A percentile compares a stretch with the other conserved stretches of the same genome.
Evolutionary conservation across 2,329 filamentous ascomycete genomes (phyloP).

Genomic region (Calonectria ilicicola): DNA sequence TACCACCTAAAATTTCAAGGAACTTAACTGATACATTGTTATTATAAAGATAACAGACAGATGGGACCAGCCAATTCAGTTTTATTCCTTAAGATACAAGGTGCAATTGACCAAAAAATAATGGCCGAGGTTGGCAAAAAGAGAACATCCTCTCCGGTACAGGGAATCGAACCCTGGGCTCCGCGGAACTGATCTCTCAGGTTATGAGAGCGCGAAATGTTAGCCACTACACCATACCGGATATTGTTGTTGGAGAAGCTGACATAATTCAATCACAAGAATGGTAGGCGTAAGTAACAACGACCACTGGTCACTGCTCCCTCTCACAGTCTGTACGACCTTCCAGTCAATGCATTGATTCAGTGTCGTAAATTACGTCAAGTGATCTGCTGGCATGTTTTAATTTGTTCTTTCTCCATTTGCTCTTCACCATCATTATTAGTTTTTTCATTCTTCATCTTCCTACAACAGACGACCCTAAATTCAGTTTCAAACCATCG

Average conservation of each 20-base stretch:
- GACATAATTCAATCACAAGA: not conserved
- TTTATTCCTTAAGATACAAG: too few relatives aligned
- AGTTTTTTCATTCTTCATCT: not conserved
- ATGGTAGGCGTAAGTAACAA: too few relatives aligned
- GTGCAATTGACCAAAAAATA: too few relatives aligned
- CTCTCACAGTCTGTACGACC: not conserved
- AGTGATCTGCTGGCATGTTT: not conserved
- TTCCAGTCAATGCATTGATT: not conserved
- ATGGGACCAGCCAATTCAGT: too few relatives aligned
- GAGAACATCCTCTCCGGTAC: not conserved
- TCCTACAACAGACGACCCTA: not conserved
- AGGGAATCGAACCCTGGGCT: conserved; percentile 45
- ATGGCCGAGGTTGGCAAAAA: not conserved
- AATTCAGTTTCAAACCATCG: not conserved
- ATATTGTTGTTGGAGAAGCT: not conserved
- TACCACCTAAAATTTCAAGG: too few relatives aligned
- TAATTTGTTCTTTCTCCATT: not conserved
- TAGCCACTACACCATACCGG: conserved; percentile 46
- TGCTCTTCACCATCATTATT: not conserved
- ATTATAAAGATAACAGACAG: too few relatives aligned
- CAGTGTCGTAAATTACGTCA: not conserved
- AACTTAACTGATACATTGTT: too few relatives aligned
- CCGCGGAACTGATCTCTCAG: conserved; percentile 39
- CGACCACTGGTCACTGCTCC: not conserved
- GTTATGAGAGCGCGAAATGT: conserved; percentile 40